phyloP scores from a whole-genome alignment of 345 rosid genomes.

The Geranium brycei region DNA sequence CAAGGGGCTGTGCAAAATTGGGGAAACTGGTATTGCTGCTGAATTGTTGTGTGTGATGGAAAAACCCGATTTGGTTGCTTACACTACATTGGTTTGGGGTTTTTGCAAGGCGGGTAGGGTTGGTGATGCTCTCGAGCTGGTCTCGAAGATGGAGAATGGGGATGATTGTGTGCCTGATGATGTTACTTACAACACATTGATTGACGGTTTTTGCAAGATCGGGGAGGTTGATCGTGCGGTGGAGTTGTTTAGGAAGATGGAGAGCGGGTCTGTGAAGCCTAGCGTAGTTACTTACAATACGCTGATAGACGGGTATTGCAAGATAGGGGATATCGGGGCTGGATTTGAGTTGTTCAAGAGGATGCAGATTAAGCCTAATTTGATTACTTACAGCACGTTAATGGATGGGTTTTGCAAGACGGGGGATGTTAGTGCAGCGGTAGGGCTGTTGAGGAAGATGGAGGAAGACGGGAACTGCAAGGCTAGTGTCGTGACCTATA shows the following conservation, averaged over 20 bases:
- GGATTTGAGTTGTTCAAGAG: constrained; percentile 42
- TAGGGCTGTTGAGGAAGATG: constrained; percentile 48
- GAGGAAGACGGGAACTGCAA: constrained; percentile 19
- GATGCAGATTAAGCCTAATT: constrained; percentile 53
- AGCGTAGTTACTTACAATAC: constrained; percentile 45
- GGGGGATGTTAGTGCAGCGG: constrained; percentile 59
- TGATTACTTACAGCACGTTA: constrained; percentile 43
- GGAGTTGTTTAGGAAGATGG: constrained; percentile 41
- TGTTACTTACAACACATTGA: constrained; percentile 53
- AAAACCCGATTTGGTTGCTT: too few relatives aligned
- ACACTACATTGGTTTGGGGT: too few relatives aligned
- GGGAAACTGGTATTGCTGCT: too few relatives aligned
- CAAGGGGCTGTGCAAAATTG: too few relatives aligned
- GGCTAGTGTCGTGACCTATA: too few relatives aligned
- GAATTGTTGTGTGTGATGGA: too few relatives aligned
- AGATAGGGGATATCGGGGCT: constrained; percentile 38
- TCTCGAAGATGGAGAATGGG: constrained; percentile 37
- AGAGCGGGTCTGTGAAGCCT: constrained; percentile 30
- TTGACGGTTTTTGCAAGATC: constrained; percentile 48
- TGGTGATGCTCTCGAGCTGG: constrained; percentile 34
- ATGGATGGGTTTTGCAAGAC: constrained; percentile 51
- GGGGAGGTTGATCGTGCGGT: constrained; percentile 38
- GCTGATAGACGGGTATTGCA: constrained; percentile 55
- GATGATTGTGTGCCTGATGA: constrained; percentile 47
- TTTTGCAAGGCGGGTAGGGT: constrained; percentile 34